Conservation (phyloP, 768 basidiomycete genomes). For the Paxillus ammoniavirescens region DNA sequence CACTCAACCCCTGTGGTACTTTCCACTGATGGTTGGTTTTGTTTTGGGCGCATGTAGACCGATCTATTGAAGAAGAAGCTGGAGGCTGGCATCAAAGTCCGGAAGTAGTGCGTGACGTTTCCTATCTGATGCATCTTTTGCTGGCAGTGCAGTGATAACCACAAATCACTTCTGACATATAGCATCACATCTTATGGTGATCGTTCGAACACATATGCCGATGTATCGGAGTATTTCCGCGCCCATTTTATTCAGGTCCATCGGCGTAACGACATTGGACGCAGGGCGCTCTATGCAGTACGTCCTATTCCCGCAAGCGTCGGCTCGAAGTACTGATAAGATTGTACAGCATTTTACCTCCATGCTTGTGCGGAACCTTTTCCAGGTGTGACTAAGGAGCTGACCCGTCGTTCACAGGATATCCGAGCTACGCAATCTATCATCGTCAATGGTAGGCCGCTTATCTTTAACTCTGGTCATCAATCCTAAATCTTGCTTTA, state of each 20-base stretch:
- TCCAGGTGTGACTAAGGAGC: background rate
- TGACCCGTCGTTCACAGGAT: constrained; percentile 40
- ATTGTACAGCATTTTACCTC: constrained; percentile 60
- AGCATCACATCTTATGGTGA: constrained; percentile 80
- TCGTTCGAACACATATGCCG: constrained; percentile 67
- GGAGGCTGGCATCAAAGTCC: constrained; percentile 61
- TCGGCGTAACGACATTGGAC: constrained; percentile 57
- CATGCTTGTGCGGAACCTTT: constrained; percentile 52
- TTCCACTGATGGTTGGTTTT: constrained; percentile 7
- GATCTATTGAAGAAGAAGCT: constrained; percentile 76
- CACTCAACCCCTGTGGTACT: constrained; percentile 2
- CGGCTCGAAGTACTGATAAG: constrained; percentile 7
- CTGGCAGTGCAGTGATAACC: background rate
- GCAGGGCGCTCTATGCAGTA: constrained; percentile 63
- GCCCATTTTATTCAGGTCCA: constrained; percentile 81
- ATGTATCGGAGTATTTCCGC: constrained; percentile 77
- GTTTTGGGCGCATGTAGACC: constrained; percentile 39
- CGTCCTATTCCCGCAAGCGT: constrained; percentile 29
- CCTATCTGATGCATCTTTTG: background rate
- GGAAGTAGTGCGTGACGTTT: constrained; percentile 63
- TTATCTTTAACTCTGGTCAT: background rate
- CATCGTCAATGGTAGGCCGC: constrained; percentile 54
- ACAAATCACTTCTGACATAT: background rate
- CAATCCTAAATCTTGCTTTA: constrained; percentile 3
- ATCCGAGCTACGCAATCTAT: constrained; percentile 65